These are phyloP conservation scores for Colletotrichum eremochloae DNA, from an alignment of 2,329 filamentous ascomycete genomes.

Conservation along the genomic window DNA sequence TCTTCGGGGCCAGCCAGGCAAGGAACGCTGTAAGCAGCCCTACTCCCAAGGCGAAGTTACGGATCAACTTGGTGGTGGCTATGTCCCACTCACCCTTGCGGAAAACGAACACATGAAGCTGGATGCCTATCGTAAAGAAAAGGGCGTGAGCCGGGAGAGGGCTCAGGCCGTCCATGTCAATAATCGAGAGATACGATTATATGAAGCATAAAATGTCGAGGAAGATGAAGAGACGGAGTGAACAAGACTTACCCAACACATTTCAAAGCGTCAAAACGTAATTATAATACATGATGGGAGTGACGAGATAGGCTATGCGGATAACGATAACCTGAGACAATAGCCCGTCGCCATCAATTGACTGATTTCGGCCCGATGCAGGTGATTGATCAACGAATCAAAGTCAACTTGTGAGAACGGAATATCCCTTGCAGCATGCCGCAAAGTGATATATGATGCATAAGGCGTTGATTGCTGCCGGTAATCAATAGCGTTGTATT, in stretches of 20 bases:
- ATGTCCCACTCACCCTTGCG: slow-evolving; percentile 48
- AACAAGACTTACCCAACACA: background rate
- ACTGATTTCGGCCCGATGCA: background rate
- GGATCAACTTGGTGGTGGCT: slow-evolving; percentile 37
- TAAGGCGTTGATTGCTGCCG: no score
- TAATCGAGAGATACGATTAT: background rate
- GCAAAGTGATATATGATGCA: no score
- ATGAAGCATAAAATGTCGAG: no score
- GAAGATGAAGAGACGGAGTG: background rate
- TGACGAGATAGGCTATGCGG: background rate
- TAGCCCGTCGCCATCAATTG: background rate
- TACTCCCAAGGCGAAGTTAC: slow-evolving; percentile 22
- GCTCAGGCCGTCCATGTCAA: background rate
- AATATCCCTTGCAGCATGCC: background rate
- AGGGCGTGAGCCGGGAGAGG: slow-evolving; percentile 6
- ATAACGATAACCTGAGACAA: slow-evolving; percentile 7
- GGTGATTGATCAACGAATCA: no score
- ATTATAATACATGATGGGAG: background rate
- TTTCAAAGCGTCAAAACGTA: background rate
- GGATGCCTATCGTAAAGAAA: slow-evolving; percentile 32
- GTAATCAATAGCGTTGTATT: no score
- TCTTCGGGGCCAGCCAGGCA: slow-evolving; percentile 6
- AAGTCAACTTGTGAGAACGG: slow-evolving; percentile 15
- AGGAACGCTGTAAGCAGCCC: slow-evolving; percentile 27
- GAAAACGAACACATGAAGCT: slow-evolving; percentile 44